Evolutionary conservation across 2,329 filamentous ascomycete genomes (phyloP), one percentile per base, ranked within the genome.

Genomic region (Penicillium sp.): DNA sequence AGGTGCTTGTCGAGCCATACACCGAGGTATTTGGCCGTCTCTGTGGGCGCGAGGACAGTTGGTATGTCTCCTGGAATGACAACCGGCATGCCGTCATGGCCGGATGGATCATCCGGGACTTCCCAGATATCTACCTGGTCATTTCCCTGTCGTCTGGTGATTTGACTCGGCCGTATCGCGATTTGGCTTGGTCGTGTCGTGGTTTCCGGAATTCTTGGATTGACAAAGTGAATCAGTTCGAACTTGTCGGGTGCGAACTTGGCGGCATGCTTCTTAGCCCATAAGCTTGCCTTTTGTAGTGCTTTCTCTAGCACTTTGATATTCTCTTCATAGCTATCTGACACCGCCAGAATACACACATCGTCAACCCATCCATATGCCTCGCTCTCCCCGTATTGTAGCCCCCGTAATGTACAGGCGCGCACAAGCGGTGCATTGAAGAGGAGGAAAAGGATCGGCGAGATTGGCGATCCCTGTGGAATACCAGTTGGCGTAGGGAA

Each of bases 1-100:
- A 63, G 56, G 6, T 28, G 8, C 4, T 53, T 47, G 17, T 63
- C 55, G 0, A 61, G 47, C 57, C 30, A 63, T 3, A 58, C 3
- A 3, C 59, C 46, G 0, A 63, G 55, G 25, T 63, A 61, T 42
- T 42, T 50, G 0, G 45, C 31, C 43, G 25, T 10, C 11, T 36
- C 14, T 0, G 17, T 14, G 22, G 41, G 45, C 40, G 45, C 6
- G 10, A 43, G 41, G 4, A 19, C 16, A 22, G 35, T 42, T 19
- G 22, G 10, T 16, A 8, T 5, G 10, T 16, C 12, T 1, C 38
- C 35, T 1, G 36, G 41, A 1, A 36, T 28, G 1, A 9, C 2
- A 0, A 57, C n/a, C 5, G 41, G 36, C 31, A 57, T 50, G 1
- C 17, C 12, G 17, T 54, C 14, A 28, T 58, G 33, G 5, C 46